Conservation (phyloP, 176 grass and related monocot genomes). For the Zizania latifolia region DNA sequence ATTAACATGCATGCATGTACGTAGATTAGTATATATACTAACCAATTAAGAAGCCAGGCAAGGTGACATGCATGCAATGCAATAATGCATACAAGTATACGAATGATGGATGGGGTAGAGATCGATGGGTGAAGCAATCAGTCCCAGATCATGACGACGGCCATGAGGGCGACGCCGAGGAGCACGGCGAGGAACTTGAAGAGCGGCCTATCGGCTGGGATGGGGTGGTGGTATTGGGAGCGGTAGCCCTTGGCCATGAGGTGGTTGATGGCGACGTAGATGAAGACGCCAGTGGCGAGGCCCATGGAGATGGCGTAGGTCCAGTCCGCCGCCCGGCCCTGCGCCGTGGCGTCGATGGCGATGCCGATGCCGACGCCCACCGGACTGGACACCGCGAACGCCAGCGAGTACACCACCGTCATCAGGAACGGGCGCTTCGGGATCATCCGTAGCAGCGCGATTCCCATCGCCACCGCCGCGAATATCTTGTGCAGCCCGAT, state of each 20-base stretch:
- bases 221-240: conserved; percentile 23
- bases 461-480: conserved; percentile 71
- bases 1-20: too few species aligned
- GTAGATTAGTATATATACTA: too few species aligned
- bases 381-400: conserved; percentile 57
- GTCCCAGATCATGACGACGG: conserved; percentile 78
- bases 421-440: conserved; percentile 45
- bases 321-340: conserved; percentile 50
- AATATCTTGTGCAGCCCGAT: conserved; percentile 72
- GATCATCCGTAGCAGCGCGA: conserved; percentile 56
- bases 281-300: conserved; percentile 61
- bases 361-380: conserved; percentile 61
- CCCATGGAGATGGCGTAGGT: conserved; percentile 65
- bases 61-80: too few species aligned
- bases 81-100: not conserved
- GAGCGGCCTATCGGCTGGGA: conserved; percentile 41
- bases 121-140: conserved; percentile 4
- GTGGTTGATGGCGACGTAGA: conserved; percentile 81
- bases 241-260: conserved; percentile 74
- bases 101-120: too few species aligned
- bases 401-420: conserved; percentile 49
- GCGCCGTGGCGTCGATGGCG: conserved; percentile 43
- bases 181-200: conserved; percentile 62
- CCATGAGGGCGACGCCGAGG: conserved; percentile 44
- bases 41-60: not conserved